Percentiles rank a stretch among this genome's conserved stretches.
These are phyloP conservation scores for Elsinoe fawcettii DNA, from an alignment of 2,329 filamentous ascomycete species.

Conservation along the genomic window DNA sequence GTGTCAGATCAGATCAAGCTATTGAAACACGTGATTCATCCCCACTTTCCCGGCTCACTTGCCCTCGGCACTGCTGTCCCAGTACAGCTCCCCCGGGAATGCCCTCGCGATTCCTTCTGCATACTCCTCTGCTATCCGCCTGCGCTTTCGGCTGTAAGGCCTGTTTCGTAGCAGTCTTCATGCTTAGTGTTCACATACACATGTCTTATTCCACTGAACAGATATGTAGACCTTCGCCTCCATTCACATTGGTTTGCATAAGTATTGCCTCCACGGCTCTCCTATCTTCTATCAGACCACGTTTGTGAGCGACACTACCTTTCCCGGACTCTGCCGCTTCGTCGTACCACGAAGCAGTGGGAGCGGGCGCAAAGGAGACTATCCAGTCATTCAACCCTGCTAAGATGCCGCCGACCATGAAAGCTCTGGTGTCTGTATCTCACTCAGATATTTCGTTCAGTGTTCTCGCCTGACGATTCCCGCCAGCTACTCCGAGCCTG, in stretches of 20 bases:
- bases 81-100: background rate
- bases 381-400: background rate
- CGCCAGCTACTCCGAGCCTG: slow-evolving; percentile 5
- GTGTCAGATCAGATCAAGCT: no score
- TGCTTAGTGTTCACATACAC: no score
- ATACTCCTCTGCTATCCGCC: background rate
- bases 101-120: background rate
- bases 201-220: background rate
- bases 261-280: no score
- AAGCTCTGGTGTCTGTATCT: background rate
- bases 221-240: background rate
- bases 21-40: background rate
- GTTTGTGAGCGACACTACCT: no score
- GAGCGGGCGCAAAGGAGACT: background rate
- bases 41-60: background rate
- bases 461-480: background rate
- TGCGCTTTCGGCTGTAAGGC: background rate
- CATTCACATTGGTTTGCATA: no score
- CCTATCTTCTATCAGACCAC: no score
- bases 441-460: background rate
- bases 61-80: background rate
- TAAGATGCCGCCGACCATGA: background rate
- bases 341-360: background rate
- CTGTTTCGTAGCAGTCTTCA: background rate
- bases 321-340: no score